Evolutionary conservation across 1,284 basidiomycete species (phyloP).

Genomic region (Tylopilus sp.): DNA sequence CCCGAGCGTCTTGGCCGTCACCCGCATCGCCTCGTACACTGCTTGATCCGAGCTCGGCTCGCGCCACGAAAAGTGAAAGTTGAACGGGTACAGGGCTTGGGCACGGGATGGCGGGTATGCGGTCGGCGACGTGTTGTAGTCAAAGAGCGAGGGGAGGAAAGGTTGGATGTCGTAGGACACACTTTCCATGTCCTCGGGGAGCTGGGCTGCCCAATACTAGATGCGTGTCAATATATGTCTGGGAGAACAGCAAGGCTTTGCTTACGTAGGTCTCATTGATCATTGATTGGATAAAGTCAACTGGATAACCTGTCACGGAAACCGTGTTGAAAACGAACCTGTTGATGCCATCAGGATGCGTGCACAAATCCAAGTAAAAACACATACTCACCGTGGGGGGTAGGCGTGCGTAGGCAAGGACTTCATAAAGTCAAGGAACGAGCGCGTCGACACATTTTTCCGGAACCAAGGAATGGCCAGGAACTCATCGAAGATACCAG

Average conservation of each 20-base stretch:
- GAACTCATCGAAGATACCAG: not conserved
- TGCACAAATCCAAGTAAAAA: not conserved
- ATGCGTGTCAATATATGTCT: not conserved
- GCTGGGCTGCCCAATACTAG: not conserved
- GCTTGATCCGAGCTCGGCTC: not conserved
- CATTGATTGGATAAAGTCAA: not conserved
- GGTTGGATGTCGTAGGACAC: not conserved
- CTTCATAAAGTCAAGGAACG: not conserved
- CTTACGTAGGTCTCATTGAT: not conserved
- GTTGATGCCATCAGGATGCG: not conserved
- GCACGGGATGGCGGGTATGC: not conserved
- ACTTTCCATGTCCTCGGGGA: not conserved
- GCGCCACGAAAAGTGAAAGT: not conserved
- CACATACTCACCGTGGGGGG: not conserved
- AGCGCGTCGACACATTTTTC: not conserved
- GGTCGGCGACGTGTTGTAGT: not conserved
- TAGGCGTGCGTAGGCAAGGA: not conserved
- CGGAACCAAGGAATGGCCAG: not conserved
- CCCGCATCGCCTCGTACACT: not conserved
- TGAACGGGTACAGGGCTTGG: not conserved
- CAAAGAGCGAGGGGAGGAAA: not conserved
- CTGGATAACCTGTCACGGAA: not conserved
- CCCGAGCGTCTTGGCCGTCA: not conserved
- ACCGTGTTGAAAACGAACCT: not conserved
- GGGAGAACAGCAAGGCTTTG: not conserved